Evolutionary conservation across 257 asterid species (phyloP).

Genomic region (Fraxinus americana): DNA sequence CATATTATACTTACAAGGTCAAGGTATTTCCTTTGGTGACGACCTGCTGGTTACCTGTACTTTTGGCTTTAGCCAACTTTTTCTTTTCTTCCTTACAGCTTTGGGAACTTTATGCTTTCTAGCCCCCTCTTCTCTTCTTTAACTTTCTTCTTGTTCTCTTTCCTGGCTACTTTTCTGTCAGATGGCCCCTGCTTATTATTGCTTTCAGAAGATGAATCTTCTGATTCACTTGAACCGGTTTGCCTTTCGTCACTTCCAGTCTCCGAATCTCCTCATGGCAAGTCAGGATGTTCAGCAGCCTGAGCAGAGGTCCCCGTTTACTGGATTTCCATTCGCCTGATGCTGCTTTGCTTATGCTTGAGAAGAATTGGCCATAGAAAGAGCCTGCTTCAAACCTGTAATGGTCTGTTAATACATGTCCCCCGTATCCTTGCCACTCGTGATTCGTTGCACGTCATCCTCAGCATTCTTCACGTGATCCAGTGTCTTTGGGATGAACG

Average conservation of each 20-base stretch:
- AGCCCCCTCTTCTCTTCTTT: conserved; percentile 89
- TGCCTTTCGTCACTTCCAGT: conserved; percentile 49
- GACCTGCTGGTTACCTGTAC: conserved; percentile 36
- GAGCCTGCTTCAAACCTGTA: conserved; percentile 84
- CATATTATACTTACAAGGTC: background rate
- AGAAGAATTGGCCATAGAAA: conserved; percentile 44
- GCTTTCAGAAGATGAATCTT: conserved; percentile 47
- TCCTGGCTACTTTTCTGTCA: conserved; percentile 75
- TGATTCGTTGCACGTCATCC: conserved; percentile 77
- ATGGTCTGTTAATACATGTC: conserved; percentile 86
- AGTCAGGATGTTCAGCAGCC: conserved; percentile 10
- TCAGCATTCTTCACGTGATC: conserved; percentile 82
- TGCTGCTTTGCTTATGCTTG: conserved; percentile 39
- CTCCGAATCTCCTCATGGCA: conserved; percentile 37
- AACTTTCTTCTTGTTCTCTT: conserved; percentile 91
- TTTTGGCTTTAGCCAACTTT: conserved; percentile 90
- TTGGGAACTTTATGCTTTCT: conserved; percentile 77
- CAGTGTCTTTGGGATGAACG: conserved; percentile 86
- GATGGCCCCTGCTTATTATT: conserved; percentile 42
- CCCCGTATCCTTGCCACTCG: conserved; percentile 70
- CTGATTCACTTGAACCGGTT: conserved; percentile 40
- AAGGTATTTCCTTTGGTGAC: background rate
- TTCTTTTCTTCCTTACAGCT: conserved; percentile 87
- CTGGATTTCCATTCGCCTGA: conserved; percentile 23
- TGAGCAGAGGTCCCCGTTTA: conserved; percentile 18